These are phyloP conservation scores for Nannochloris sp. DNA, from an alignment of 139 green algal species.

Conservation along the genomic window DNA sequence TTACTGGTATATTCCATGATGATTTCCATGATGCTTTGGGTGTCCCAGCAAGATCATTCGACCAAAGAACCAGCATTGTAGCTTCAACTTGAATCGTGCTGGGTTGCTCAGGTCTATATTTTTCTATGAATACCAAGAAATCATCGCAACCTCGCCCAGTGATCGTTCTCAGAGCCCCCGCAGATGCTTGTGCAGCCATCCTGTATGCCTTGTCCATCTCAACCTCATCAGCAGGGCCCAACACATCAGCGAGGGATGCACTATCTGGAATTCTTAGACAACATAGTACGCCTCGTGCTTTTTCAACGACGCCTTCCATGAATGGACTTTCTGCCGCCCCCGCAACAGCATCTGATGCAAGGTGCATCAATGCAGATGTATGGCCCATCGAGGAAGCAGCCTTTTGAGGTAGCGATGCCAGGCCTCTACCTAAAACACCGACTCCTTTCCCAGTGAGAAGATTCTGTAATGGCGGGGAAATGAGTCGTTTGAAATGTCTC, in stretches of 20 bases:
- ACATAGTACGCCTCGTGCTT: constrained; percentile 53
- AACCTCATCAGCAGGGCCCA: background rate
- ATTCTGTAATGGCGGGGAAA: constrained; percentile 57
- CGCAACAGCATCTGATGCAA: constrained; percentile 36
- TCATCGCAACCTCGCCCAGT: constrained; percentile 51
- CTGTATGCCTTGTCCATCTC: constrained; percentile 8
- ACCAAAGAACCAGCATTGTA: constrained; percentile 38
- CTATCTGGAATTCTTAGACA: constrained; percentile 50
- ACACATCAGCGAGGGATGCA: constrained; percentile 4
- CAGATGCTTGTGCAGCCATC: constrained; percentile 36
- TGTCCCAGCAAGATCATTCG: background rate
- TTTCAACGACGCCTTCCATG: constrained; percentile 45
- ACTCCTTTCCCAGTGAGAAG: constrained; percentile 19
- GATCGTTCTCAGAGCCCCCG: constrained; percentile 30
- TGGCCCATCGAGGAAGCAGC: constrained; percentile 40
- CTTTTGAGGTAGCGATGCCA: constrained; percentile 41
- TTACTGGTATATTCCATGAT: background rate
- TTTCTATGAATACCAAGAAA: constrained; percentile 55
- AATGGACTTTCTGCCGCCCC: constrained; percentile 67
- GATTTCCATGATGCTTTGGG: background rate
- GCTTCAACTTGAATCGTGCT: constrained; percentile 13
- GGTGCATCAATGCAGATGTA: constrained; percentile 35
- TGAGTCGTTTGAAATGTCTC: constrained; percentile 52
- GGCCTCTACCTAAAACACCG: constrained; percentile 49
- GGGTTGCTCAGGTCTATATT: constrained; percentile 7